Evolutionary conservation across 331 rosid genomes (phyloP), one percentile per base, ranked within the genome.

Genomic region (Malus hybrid): DNA sequence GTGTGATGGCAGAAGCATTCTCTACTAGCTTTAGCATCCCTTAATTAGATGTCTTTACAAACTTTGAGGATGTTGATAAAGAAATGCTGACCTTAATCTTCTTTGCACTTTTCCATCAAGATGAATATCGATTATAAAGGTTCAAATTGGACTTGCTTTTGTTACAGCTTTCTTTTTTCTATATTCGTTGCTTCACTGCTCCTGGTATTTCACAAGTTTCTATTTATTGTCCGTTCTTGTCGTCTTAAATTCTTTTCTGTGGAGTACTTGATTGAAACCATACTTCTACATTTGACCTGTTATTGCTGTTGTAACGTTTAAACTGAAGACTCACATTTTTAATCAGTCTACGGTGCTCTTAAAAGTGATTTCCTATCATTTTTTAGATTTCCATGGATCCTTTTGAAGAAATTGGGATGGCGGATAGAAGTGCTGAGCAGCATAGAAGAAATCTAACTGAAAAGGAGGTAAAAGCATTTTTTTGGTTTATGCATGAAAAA

Each of bases 361-460:
- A 57, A 50, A 68, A 74, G 50, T 62, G 52, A 61, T 61, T 69
- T 55, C 12, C 50, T 56, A 2, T 5, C 7, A 63, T 32, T 24
- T 70, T 78, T 73, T 77, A 92, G 98, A 88, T 88, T 86, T 81
- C 83, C 82, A 81, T 85, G 83, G 98, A 95, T 73, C 99, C 97
- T 72, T 90, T 95, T 84, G 99, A 95, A 85, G 97, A 92, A 79
- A 72, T 92, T 74, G 96, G 84, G 73, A 85, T 79, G 87, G 93
- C 89, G 39, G 99, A 93, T 63, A 87, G 80, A 78, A 79, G 78
- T 74, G 78, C 91, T 28, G 97, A 92, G 85, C 92, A 89, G 76
- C 92, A 77, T 76, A 76, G 97, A 72, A 87, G 93, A 86, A 92
- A 88, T 83, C 89, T 89, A 39, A 61, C 89, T 30, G 97, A 92